Conservation (phyloP, 2,329 filamentous ascomycete species). For the Septoria petroselini region DNA sequence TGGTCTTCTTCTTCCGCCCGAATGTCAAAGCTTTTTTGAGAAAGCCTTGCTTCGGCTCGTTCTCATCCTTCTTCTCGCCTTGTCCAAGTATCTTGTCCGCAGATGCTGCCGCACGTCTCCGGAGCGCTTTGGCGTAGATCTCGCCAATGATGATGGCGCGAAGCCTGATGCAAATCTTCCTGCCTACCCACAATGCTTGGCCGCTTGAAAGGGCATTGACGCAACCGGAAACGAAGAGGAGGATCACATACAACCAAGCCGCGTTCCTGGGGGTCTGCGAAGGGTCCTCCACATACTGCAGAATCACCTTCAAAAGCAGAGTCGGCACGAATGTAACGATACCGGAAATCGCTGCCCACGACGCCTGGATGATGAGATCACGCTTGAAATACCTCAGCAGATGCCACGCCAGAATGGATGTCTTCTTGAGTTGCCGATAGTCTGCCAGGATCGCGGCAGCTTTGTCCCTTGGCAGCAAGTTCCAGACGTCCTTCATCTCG, state of each 20-base stretch:
- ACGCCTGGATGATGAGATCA: slow-evolving; percentile 70
- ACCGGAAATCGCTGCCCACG: slow-evolving; percentile 75
- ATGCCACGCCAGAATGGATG: slow-evolving; percentile 72
- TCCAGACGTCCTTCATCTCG: slow-evolving; percentile 87
- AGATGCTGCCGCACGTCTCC: slow-evolving; percentile 76
- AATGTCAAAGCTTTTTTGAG: slow-evolving; percentile 53
- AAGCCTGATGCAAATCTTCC: slow-evolving; percentile 88
- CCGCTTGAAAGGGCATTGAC: slow-evolving; percentile 79
- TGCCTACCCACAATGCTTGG: slow-evolving; percentile 86
- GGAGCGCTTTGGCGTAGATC: slow-evolving; percentile 91
- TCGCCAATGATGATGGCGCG: slow-evolving; percentile 95
- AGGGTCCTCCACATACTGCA: slow-evolving; percentile 90
- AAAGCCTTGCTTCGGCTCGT: slow-evolving; percentile 43
- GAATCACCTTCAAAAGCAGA: slow-evolving; percentile 81
- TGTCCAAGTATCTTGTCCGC: slow-evolving; percentile 69
- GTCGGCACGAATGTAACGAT: slow-evolving; percentile 89
- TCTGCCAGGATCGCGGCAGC: slow-evolving; percentile 73
- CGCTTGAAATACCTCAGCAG: slow-evolving; percentile 80
- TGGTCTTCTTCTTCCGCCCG: slow-evolving; percentile 57
- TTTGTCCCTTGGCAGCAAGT: slow-evolving; percentile 82
- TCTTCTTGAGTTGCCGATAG: slow-evolving; percentile 83
- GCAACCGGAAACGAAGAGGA: slow-evolving; percentile 79
- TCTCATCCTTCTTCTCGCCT: slow-evolving; percentile 42
- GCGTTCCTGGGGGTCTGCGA: slow-evolving; percentile 74
- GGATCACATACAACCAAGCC: slow-evolving; percentile 91